phyloP scores from a whole-genome alignment of 1,284 basidiomycete genomes.

The Taiwanofungus camphoratus region DNA sequence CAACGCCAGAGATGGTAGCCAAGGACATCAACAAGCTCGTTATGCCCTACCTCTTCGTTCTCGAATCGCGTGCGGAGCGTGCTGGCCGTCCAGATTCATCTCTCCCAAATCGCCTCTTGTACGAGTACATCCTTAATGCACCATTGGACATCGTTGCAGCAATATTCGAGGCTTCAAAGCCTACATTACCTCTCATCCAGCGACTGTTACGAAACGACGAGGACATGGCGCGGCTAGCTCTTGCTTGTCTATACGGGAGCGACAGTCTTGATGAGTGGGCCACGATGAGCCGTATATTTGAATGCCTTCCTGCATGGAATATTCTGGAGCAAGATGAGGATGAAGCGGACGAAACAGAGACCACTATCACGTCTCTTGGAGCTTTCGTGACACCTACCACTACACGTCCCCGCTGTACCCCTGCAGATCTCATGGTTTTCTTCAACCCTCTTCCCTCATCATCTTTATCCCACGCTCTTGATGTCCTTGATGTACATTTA shows the following conservation, averaged over 20 bases:
- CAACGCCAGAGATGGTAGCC: conserved; percentile 61
- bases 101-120: conserved; percentile 59
- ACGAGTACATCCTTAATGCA: conserved; percentile 70
- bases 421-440: conserved; percentile 77
- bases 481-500: conserved; percentile 90
- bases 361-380: conserved; percentile 75
- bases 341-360: conserved; percentile 69
- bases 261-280: conserved; percentile 67
- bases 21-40: conserved; percentile 72
- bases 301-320: conserved; percentile 90
- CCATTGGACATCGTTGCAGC: conserved; percentile 65
- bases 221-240: conserved; percentile 78
- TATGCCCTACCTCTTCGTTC: conserved; percentile 86
- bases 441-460: conserved; percentile 71
- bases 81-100: conserved; percentile 61
- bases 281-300: conserved; percentile 86
- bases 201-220: conserved; percentile 78
- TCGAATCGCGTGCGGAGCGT: conserved; percentile 82
- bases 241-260: conserved; percentile 87
- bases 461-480: conserved; percentile 76
- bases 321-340: conserved; percentile 49
- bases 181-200: conserved; percentile 64
- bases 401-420: conserved; percentile 45
- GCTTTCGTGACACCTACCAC: conserved; percentile 75
- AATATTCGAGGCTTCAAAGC: conserved; percentile 86